These are phyloP conservation scores for Aurantiochytrium sp. DNA, from an alignment of 108 stramenopile genomes.

Conservation along the genomic window DNA sequence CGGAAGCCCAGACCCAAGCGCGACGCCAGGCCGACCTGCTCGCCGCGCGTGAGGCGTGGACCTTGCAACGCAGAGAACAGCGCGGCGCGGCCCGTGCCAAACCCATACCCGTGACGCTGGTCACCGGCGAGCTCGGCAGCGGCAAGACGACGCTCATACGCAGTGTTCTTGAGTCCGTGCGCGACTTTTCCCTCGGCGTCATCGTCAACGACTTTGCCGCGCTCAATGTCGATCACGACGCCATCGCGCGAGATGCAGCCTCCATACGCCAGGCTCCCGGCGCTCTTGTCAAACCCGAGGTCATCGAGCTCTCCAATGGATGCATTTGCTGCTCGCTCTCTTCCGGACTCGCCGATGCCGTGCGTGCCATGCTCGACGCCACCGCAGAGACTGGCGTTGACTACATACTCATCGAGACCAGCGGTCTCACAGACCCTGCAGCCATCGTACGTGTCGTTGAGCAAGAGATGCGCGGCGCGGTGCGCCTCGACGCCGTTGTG, in stretches of 20 bases:
- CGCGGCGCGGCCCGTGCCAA: neutral
- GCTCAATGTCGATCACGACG: conserved; percentile 5
- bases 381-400: neutral
- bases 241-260: neutral
- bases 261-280: neutral
- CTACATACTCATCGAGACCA: conserved; percentile 16
- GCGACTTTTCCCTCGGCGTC: neutral
- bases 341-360: neutral
- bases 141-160: conserved; percentile 12
- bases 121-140: conserved; percentile 6
- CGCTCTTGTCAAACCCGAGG: neutral
- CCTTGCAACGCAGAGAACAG: too few species aligned
- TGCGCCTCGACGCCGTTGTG: conserved; percentile 7
- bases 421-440: conserved; percentile 12
- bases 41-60: too few species aligned
- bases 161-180: neutral
- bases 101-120: neutral
- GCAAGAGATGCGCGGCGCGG: neutral
- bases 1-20: too few species aligned
- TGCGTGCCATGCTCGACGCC: neutral
- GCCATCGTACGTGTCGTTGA: neutral
- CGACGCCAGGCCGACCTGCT: too few species aligned
- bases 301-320: conserved; percentile 22
- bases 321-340: conserved; percentile 22
- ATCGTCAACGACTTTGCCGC: conserved; percentile 19